A percentile compares a stretch with the other conserved stretches of the same genome.
These are phyloP conservation scores for Glutinoglossum americanum DNA, from an alignment of 495 filamentous ascomycete species.

Conservation along the genomic window DNA sequence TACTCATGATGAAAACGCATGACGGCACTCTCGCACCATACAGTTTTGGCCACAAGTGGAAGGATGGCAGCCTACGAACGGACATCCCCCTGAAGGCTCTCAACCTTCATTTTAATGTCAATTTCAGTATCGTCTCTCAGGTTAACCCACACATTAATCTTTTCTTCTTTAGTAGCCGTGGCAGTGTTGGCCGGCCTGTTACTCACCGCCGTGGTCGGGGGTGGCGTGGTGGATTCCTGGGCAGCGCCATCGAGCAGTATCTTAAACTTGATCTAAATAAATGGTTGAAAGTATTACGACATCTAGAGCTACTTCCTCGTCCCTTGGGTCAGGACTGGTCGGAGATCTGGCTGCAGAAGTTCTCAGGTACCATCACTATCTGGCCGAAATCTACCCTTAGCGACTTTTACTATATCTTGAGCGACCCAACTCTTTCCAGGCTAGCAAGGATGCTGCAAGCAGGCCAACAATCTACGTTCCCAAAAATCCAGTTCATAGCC, in stretches of 20 bases:
- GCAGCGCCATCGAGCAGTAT: constrained; percentile 79
- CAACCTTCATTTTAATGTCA: constrained; percentile 93
- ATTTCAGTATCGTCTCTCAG: constrained; percentile 87
- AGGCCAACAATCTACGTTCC: constrained; percentile 69
- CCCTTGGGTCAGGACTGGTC: constrained; percentile 92
- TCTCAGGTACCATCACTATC: constrained; percentile 85
- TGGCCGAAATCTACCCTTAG: constrained; percentile 58
- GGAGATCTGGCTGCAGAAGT: constrained; percentile 85
- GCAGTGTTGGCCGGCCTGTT: constrained; percentile 76
- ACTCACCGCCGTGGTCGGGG: constrained; percentile 84
- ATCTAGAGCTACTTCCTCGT: constrained; percentile 76
- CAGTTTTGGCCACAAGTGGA: constrained; percentile 94
- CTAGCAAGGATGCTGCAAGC: constrained; percentile 73
- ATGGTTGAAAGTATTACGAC: constrained; percentile 84
- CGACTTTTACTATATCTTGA: constrained; percentile 73
- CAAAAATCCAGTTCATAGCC: constrained; percentile 72
- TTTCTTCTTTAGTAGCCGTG: constrained; percentile 92
- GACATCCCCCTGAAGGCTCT: constrained; percentile 88
- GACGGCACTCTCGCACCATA: constrained; percentile 62
- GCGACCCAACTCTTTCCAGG: constrained; percentile 51
- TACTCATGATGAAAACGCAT: constrained; percentile 81
- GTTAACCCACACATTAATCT: constrained; percentile 96
- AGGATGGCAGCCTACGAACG: constrained; percentile 80
- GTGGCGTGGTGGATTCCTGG: constrained; percentile 89
- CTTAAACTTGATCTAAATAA: constrained; percentile 89